Base-by-base conservation (phyloP, 1,284 basidiomycete species). In the Cryptococcus sp. region DNA sequence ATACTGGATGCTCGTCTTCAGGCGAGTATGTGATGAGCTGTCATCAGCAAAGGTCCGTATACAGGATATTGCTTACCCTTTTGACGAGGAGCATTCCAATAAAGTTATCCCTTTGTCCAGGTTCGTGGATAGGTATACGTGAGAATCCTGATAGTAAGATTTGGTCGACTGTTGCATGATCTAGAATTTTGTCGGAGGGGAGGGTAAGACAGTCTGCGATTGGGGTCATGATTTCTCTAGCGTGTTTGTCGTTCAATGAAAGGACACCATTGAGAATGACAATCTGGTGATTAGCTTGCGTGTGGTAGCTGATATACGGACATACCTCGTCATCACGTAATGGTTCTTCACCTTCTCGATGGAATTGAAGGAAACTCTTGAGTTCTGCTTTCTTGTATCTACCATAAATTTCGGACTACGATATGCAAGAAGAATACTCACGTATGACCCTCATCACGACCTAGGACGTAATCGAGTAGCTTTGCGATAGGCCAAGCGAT, bases 311-410 rank as follows among this genome's bases (percentile, higher is more conserved):
- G 46, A 68, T n/a, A n/a, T n/a, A n/a, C n/a, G n/a, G n/a, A n/a
- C n/a, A n/a, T n/a, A n/a, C 69, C 57, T 76, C 87, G 62, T 94
- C 87, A 70, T 94, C 88, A 28, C 88, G 80, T 18, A 94, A 79
- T 0, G 91, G 89, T 68, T 94, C 86, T 69, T 89, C 84, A 43
- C 91, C 85, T 36, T 86, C 84, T 48, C 89, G 80, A 75, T 93
- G 89, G 75, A 93, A 89, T 66, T 91, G 71, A 24, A 98, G 81
- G 76, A 98, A 97, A 0, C 87, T 89, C 75, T 90, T 91, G 42
- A 97, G 82, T 67, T 94, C 88, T 0, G 88, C 88, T 70, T 92
- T 92, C 67, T 91, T 91, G 78, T 92, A 93, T 0, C 87, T 91
- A 54, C n/a, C 16, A 40, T 51, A 25, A 44, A 24, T 14, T 41